phyloP scores from a whole-genome alignment of 371 early-diverging fungal species.

The Apophysomyces ossiformis region DNA sequence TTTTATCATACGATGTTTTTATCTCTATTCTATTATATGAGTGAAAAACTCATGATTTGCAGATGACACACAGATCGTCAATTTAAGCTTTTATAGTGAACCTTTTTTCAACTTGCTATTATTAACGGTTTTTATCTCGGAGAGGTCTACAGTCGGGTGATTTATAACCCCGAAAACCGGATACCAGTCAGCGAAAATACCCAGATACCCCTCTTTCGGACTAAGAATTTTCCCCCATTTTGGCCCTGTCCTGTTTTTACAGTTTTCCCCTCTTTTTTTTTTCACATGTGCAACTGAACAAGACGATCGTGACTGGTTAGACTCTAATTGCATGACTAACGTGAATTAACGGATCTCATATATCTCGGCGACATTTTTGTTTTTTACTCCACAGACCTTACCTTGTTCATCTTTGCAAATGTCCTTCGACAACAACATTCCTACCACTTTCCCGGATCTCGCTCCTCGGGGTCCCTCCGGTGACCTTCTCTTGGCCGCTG shows the following conservation, averaged over 20 bases:
- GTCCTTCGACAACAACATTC: slow-evolving; percentile 41
- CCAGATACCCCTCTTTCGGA: too few relatives aligned
- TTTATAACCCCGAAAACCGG: too few relatives aligned
- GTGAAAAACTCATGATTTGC: background rate
- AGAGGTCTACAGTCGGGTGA: too few relatives aligned
- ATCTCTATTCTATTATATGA: background rate
- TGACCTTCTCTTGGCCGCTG: slow-evolving; percentile 58
- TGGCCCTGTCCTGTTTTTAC: too few relatives aligned
- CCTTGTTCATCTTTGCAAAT: slow-evolving; percentile 15
- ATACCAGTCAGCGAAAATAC: too few relatives aligned
- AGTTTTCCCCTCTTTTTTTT: too few relatives aligned
- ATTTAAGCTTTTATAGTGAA: too few relatives aligned
- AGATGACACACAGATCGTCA: background rate
- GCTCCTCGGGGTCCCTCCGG: slow-evolving; percentile 62
- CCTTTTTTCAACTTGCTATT: too few relatives aligned
- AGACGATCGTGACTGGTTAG: too few relatives aligned
- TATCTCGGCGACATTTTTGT: background rate
- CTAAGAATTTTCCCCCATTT: too few relatives aligned
- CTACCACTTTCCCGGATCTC: slow-evolving; percentile 57
- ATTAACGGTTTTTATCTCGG: too few relatives aligned
- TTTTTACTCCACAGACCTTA: slow-evolving; percentile 1
- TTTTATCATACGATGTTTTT: background rate
- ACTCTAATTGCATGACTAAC: slow-evolving; percentile 6
- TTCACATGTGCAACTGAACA: too few relatives aligned
- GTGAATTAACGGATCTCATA: slow-evolving; percentile 8